Conservation (phyloP, 1,139 yeast species). For the Saccharomycopsis phalli region DNA sequence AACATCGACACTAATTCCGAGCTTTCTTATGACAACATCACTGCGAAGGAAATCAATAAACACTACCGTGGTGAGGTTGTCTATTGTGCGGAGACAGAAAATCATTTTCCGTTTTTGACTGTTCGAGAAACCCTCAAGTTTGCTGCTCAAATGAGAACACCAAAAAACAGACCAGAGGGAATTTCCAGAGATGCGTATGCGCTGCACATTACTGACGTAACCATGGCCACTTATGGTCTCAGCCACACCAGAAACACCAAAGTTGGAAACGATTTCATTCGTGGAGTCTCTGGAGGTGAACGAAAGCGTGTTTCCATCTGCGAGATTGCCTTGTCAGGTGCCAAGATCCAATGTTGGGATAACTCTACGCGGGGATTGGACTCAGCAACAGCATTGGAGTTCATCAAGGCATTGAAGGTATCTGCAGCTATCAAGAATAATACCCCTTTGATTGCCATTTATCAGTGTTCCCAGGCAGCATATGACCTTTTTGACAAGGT, state of each 20-base stretch:
- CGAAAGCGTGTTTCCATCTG: conserved; percentile 74
- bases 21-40: conserved; percentile 42
- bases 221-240: conserved; percentile 67
- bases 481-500: conserved; percentile 71
- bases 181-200: conserved; percentile 52
- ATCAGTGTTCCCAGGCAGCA: conserved; percentile 76
- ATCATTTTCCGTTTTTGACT: conserved; percentile 64
- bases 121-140: conserved; percentile 63
- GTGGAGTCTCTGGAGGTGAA: conserved; percentile 84
- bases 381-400: conserved; percentile 71
- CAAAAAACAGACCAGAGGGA: conserved; percentile 54
- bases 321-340: conserved; percentile 54
- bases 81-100: conserved; percentile 64
- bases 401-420: conserved; percentile 57
- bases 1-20: conserved; percentile 42
- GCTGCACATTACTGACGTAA: conserved; percentile 51
- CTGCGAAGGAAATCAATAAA: conserved; percentile 38
- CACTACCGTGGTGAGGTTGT: conserved; percentile 62
- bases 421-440: conserved; percentile 49
- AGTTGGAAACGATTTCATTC: conserved; percentile 58
- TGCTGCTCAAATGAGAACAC: conserved; percentile 58
- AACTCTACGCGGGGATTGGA: conserved; percentile 71
- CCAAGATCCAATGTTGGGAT: conserved; percentile 64
- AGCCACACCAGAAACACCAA: conserved; percentile 58
- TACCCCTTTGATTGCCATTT: conserved; percentile 67